Conservation (phyloP, 768 basidiomycete species). For the Pleurotus djamor region DNA sequence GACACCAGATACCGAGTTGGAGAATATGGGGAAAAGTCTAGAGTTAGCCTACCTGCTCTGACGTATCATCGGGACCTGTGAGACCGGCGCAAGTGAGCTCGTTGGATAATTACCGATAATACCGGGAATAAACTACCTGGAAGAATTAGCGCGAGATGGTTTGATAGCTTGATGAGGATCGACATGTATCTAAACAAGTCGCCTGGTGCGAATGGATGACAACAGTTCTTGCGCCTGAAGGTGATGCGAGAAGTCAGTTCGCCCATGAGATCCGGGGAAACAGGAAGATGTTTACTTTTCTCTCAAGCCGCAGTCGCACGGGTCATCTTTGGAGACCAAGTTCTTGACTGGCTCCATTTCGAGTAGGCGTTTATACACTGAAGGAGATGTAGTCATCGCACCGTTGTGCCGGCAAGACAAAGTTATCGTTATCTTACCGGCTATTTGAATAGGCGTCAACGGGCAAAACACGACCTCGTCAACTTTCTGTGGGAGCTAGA, state of each 20-base stretch:
- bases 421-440: neutral
- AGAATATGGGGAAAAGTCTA: neutral
- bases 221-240: constrained; percentile 39
- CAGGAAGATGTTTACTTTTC: constrained; percentile 41
- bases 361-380: constrained; percentile 73
- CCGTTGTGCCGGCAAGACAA: neutral
- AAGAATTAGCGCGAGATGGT: constrained; percentile 85
- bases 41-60: constrained; percentile 53
- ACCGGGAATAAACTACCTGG: constrained; percentile 48
- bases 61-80: constrained; percentile 63
- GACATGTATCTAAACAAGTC: constrained; percentile 78
- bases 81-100: neutral
- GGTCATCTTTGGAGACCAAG: constrained; percentile 67
- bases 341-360: constrained; percentile 65
- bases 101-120: neutral
- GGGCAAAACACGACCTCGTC: constrained; percentile 96
- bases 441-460: constrained; percentile 65
- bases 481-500: constrained; percentile 79
- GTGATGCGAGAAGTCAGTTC: neutral
- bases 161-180: constrained; percentile 83
- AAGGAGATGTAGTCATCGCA: neutral
- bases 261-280: neutral
- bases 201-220: constrained; percentile 48
- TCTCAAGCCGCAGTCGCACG: constrained; percentile 67
- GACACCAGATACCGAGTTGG: neutral